Conservation (phyloP, 371 early-diverging fungal species). For the Parasitella parasitica region DNA sequence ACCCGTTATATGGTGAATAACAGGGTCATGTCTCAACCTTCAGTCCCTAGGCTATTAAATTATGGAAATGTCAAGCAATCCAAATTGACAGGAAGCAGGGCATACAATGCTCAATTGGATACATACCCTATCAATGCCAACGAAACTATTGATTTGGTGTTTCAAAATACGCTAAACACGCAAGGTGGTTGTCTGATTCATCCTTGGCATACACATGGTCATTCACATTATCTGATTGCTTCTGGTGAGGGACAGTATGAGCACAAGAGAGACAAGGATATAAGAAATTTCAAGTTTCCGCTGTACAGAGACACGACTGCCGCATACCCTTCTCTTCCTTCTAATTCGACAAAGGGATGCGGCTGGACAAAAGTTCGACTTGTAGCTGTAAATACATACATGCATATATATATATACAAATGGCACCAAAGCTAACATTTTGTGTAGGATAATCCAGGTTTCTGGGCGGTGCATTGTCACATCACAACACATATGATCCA, state of each 20-base stretch:
- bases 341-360: constrained; percentile 24
- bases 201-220: constrained; percentile 52
- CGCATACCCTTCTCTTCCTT: constrained; percentile 36
- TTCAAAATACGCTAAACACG: constrained; percentile 27
- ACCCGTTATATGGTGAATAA: constrained; percentile 38
- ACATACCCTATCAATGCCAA: constrained; percentile 28
- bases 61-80: not conserved
- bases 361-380: constrained; percentile 44
- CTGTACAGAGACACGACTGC: constrained; percentile 31
- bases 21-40: constrained; percentile 2
- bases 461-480: constrained; percentile 54
- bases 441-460: constrained; percentile 46
- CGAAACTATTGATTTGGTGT: constrained; percentile 40
- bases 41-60: not conserved
- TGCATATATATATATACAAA: not conserved
- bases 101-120: constrained; percentile 13
- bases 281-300: constrained; percentile 32
- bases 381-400: constrained; percentile 31
- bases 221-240: constrained; percentile 42
- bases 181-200: constrained; percentile 33
- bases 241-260: constrained; percentile 37
- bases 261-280: constrained; percentile 22
- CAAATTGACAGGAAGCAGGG: constrained; percentile 1
- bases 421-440: too few relatives aligned
- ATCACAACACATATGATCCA: constrained; percentile 52